These are phyloP conservation scores for Abortiporus biennis DNA, from an alignment of 1,284 basidiomycete species.

Conservation along the genomic window DNA sequence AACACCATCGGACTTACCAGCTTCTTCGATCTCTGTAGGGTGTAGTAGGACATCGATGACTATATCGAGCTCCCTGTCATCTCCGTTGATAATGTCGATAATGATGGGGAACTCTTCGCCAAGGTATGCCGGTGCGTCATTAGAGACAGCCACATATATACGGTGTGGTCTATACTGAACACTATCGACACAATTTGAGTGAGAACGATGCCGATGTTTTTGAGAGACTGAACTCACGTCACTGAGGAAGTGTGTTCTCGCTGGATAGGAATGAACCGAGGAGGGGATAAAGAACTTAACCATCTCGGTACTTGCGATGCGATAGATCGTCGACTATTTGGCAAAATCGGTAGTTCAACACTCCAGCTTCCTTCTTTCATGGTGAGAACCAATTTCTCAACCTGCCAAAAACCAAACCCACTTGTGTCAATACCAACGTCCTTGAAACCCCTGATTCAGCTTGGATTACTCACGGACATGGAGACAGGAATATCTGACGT, in stretches of 20 bases:
- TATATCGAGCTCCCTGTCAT: constrained; percentile 63
- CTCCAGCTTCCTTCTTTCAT: constrained; percentile 57
- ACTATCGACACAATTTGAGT: constrained; percentile 29
- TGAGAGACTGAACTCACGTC: constrained; percentile 32
- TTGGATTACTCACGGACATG: constrained; percentile 37
- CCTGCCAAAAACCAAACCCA: constrained; percentile 25
- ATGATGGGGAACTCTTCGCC: constrained; percentile 72
- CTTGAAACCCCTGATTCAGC: constrained; percentile 2
- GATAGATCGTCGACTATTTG: constrained; percentile 29
- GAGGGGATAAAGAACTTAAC: constrained; percentile 47
- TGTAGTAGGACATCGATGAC: constrained; percentile 71
- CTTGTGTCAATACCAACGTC: not conserved
- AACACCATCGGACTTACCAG: constrained; percentile 49
- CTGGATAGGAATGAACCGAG: constrained; percentile 44
- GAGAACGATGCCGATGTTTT: not conserved
- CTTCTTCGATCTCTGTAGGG: constrained; percentile 70
- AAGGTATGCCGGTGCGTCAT: constrained; percentile 65
- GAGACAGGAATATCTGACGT: constrained; percentile 38
- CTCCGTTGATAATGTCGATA: constrained; percentile 62
- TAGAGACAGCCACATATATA: constrained; percentile 47
- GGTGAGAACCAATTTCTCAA: constrained; percentile 44
- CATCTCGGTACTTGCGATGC: constrained; percentile 35
- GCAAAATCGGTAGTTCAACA: constrained; percentile 52
- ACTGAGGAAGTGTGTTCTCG: constrained; percentile 43
- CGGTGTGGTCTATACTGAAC: constrained; percentile 60